Percentiles rank a stretch among this genome's conserved stretches.
phyloP scores from a whole-genome alignment of 495 filamentous ascomycete species.

The Platismatia glauca region DNA sequence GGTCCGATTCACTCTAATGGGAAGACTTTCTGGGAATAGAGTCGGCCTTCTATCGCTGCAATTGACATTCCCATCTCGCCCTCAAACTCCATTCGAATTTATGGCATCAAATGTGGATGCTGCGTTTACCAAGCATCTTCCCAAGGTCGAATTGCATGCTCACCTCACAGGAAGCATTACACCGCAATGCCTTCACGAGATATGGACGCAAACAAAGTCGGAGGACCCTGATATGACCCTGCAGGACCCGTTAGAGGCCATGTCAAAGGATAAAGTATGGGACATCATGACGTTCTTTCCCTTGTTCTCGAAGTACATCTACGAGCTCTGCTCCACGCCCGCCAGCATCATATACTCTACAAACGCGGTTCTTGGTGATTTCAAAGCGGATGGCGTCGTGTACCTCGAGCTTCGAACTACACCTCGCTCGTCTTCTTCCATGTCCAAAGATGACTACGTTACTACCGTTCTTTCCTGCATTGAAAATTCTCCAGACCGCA shows the following conservation, averaged over 20 bases:
- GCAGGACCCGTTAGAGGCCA: constrained; percentile 58
- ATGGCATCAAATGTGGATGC: neutral
- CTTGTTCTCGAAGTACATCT: constrained; percentile 70
- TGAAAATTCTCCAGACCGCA: constrained; percentile 31
- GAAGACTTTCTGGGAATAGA: too few relatives aligned
- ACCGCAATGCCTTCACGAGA: constrained; percentile 61
- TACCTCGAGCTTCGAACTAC: constrained; percentile 81
- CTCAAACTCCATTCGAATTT: too few relatives aligned
- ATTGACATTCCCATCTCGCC: too few relatives aligned
- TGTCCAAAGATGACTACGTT: constrained; percentile 58
- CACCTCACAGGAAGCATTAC: constrained; percentile 78
- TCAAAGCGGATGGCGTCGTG: constrained; percentile 60
- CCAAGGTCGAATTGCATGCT: constrained; percentile 57
- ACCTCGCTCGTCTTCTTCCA: constrained; percentile 49
- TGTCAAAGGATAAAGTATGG: constrained; percentile 50
- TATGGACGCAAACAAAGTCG: constrained; percentile 56
- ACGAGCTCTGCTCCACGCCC: constrained; percentile 55
- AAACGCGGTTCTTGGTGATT: constrained; percentile 58
- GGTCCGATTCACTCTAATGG: too few relatives aligned
- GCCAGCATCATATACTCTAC: constrained; percentile 54
- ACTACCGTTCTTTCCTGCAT: constrained; percentile 54
- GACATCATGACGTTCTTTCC: constrained; percentile 56
- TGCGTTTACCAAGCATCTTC: neutral
- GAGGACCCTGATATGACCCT: constrained; percentile 40
- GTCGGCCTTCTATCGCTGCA: too few relatives aligned